These are phyloP conservation scores for Flammula alnicola DNA, from an alignment of 1,284 basidiomycete species.

Conservation along the genomic window DNA sequence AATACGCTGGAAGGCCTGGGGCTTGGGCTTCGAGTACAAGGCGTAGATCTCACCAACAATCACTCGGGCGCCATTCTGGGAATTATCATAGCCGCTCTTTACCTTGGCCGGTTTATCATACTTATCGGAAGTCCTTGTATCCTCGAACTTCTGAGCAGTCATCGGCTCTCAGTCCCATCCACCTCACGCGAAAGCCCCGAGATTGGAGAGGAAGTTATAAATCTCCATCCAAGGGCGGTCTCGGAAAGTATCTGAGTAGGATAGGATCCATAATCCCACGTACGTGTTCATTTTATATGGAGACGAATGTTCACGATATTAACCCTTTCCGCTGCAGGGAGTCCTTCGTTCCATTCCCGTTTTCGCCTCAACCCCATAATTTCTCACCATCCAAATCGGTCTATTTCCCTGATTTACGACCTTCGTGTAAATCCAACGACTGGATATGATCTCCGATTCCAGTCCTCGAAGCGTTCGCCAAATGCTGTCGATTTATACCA, in stretches of 20 bases:
- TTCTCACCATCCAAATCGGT: conserved; percentile 6
- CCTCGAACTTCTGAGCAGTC: background rate
- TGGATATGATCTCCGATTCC: conserved; percentile 5
- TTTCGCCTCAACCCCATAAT: conserved; percentile 11
- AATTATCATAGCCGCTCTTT: background rate
- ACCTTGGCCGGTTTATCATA: background rate
- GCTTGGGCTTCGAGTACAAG: background rate
- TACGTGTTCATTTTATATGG: background rate
- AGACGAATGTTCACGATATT: background rate
- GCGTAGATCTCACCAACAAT: background rate
- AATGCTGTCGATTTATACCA: conserved; percentile 13
- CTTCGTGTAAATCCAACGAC: conserved; percentile 13
- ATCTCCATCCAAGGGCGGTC: conserved; percentile 18
- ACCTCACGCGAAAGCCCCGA: conserved; percentile 15
- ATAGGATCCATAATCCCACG: conserved; percentile 16
- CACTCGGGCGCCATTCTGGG: background rate
- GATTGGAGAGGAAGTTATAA: conserved; percentile 21
- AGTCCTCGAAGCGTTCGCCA: background rate
- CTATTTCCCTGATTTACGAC: conserved; percentile 13
- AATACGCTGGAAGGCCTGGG: too few species aligned
- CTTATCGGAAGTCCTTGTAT: background rate
- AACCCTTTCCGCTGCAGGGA: conserved; percentile 2
- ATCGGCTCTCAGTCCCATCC: conserved; percentile 3
- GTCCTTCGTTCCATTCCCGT: conserved; percentile 1
- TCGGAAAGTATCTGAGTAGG: conserved; percentile 16